Evolutionary conservation across 306 rosid species (phyloP), one percentile per base, ranked within the genome.

Genomic region (Cajanus cajan): DNA sequence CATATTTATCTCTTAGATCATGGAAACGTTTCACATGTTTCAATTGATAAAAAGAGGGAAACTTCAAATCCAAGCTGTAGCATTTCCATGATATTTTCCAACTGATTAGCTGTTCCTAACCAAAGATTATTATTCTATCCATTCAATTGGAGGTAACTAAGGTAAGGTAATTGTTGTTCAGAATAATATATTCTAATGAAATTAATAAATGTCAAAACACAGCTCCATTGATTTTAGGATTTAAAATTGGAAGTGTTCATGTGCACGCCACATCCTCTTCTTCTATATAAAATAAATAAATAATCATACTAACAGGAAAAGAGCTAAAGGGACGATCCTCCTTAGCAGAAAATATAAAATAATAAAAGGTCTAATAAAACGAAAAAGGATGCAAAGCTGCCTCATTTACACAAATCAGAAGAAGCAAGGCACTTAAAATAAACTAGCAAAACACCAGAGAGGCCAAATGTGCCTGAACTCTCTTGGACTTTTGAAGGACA

Each of bases 401-500:
- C 68, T 14, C 21, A 13, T 52, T 48, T 39, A 57, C 45, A 61
- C 43, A 74, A 75, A 41, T 58, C 13, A 61, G 7, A 61, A 48
- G 51, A 61, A 34, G 50, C 78, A 68, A 13, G 45, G 1, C 71
- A 66, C 72, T 68, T 48, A 37, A 16, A 36, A 61, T n/a, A 59
- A 68, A 58, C 73, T 39, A 61, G 37, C n/a, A 69, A 39, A 69
- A 75, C 48, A 58, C 77, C 54, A 68, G 47, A 81, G 58, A 25
- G 58, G 31, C 14, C 73, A 68, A 57, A 71, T 57, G 44, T 28
- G 31, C 31, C 31, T 3, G 31, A 28, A 28, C 43, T 44, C 78
- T 82, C 74, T 73, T 77, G 48, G 71, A 51, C 64, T 74, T n/a
- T 62, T 37, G 47, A 58, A 73, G 19, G 43, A 79, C 10, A 18